phyloP scores from a whole-genome alignment of 2,329 filamentous ascomycete genomes.

The Epicoccum nigrum region DNA sequence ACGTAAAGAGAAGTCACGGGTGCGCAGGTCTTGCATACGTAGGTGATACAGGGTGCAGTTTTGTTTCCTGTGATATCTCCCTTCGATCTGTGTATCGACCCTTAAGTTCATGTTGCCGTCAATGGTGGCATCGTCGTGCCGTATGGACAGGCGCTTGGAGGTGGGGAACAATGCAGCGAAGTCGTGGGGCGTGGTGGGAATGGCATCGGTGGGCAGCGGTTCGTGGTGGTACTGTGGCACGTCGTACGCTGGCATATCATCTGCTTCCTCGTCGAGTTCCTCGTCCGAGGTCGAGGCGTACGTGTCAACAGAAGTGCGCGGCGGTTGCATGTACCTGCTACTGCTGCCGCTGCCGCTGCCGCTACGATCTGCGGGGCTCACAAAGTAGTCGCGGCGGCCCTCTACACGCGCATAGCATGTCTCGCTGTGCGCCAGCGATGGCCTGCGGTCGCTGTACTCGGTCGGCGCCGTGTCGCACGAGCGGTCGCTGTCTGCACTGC shows the following conservation, averaged over 20 bases:
- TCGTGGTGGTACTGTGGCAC: constrained; percentile 68
- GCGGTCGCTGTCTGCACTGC: constrained; percentile 39
- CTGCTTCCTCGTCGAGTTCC: constrained; percentile 56
- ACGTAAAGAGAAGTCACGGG: constrained; percentile 86
- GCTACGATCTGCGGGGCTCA: constrained; percentile 17
- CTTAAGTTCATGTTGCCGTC: constrained; percentile 98
- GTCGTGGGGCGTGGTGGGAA: constrained; percentile 78
- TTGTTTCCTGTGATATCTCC: constrained; percentile 63
- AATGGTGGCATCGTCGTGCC: constrained; percentile 85
- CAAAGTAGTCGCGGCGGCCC: constrained; percentile 34
- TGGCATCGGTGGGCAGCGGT: constrained; percentile 67
- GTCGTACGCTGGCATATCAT: constrained; percentile 58
- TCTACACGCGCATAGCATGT: constrained; percentile 42
- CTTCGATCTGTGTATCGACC: constrained; percentile 75
- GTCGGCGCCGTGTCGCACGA: constrained; percentile 45
- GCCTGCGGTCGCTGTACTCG: constrained; percentile 41
- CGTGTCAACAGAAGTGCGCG: constrained; percentile 72
- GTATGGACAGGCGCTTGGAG: constrained; percentile 76
- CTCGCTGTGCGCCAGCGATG: constrained; percentile 37
- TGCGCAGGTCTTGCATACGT: constrained; percentile 88
- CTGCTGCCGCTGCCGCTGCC: no score
- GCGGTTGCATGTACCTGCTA: constrained; percentile 24
- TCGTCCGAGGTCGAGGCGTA: constrained; percentile 77
- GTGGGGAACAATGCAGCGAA: constrained; percentile 90
- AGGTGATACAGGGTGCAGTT: constrained; percentile 87